Evolutionary conservation across 2,329 filamentous ascomycete species (phyloP).

Genomic region (Cladophialophora chaetospira): DNA sequence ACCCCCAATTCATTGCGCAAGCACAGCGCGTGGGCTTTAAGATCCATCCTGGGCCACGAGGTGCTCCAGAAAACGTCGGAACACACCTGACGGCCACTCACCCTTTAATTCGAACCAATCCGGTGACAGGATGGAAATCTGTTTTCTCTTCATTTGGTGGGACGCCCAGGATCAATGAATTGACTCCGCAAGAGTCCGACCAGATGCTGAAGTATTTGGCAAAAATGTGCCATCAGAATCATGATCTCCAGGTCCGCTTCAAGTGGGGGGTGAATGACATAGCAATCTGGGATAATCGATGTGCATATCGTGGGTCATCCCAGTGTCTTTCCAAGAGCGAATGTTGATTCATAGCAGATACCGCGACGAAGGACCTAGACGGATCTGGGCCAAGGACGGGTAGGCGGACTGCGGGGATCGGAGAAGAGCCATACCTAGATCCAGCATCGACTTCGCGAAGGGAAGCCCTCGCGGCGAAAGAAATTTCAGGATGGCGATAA

Average conservation of each 20-base stretch:
- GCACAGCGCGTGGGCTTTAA: slow-evolving; percentile 38
- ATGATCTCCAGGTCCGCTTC: slow-evolving; percentile 46
- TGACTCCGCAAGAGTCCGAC: slow-evolving; percentile 39
- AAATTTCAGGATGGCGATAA: no score
- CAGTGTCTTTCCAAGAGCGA: no score
- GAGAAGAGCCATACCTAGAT: slow-evolving; percentile 58
- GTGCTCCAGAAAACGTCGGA: slow-evolving; percentile 61
- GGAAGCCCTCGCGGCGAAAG: slow-evolving; percentile 15
- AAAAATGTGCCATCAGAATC: slow-evolving; percentile 43
- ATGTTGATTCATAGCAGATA: no score
- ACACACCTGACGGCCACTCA: slow-evolving; percentile 51
- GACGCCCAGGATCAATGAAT: slow-evolving; percentile 36
- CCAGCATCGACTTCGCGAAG: slow-evolving; percentile 36
- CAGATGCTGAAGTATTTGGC: slow-evolving; percentile 39
- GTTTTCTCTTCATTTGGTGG: slow-evolving; percentile 41
- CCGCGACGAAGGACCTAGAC: slow-evolving; percentile 56
- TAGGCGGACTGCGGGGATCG: slow-evolving; percentile 55
- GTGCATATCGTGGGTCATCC: slow-evolving; percentile 58
- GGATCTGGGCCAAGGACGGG: slow-evolving; percentile 56
- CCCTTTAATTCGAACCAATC: slow-evolving; percentile 63
- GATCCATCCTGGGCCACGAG: slow-evolving; percentile 40
- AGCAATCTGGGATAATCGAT: slow-evolving; percentile 63
- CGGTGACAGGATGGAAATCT: slow-evolving; percentile 65
- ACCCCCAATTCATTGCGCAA: slow-evolving; percentile 38
- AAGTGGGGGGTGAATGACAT: slow-evolving; percentile 49